Evolutionary conservation across 495 filamentous ascomycete genomes (phyloP).

Genomic region (Talaromyces trachyspermus): DNA sequence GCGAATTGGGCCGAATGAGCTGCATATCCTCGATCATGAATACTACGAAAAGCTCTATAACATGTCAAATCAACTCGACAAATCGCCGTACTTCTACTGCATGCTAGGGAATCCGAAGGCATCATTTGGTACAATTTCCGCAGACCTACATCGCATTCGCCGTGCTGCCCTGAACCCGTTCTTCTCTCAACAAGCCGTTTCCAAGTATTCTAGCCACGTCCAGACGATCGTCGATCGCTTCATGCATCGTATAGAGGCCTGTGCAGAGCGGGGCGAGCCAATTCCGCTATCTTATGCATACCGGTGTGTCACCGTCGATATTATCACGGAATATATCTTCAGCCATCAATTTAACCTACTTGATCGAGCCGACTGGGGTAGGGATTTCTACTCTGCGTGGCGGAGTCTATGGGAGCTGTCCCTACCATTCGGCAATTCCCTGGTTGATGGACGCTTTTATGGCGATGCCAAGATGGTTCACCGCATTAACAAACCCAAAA

Average conservation of each 20-base stretch:
- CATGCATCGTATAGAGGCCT: slow-evolving; percentile 14
- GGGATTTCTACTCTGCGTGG: slow-evolving; percentile 4
- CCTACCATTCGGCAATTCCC: slow-evolving; percentile 11
- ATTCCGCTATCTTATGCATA: slow-evolving; percentile 30
- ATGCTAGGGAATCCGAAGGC: slow-evolving; percentile 12
- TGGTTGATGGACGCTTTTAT: slow-evolving; percentile 21
- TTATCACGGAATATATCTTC: slow-evolving; percentile 38
- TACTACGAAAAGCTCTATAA: slow-evolving; percentile 32
- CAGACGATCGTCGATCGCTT: slow-evolving; percentile 26
- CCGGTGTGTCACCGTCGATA: slow-evolving; percentile 33
- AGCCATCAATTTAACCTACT: slow-evolving; percentile 16
- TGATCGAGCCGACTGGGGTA: slow-evolving; percentile 8
- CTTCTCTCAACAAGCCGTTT: slow-evolving; percentile 30
- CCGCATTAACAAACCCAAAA: not conserved
- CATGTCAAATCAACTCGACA: slow-evolving; percentile 20
- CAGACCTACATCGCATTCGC: slow-evolving; percentile 25
- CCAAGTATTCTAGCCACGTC: slow-evolving; percentile 28
- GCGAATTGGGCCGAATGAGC: slow-evolving; percentile 29
- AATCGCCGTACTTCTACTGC: slow-evolving; percentile 17
- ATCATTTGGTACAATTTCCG: slow-evolving; percentile 17
- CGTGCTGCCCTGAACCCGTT: slow-evolving; percentile 31
- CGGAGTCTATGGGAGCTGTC: slow-evolving; percentile 6
- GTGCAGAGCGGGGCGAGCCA: slow-evolving; percentile 11
- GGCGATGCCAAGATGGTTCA: slow-evolving; percentile 13
- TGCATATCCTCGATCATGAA: slow-evolving; percentile 32